Conservation (phyloP, 768 basidiomycete genomes). For the Tephrocybe rancida region DNA sequence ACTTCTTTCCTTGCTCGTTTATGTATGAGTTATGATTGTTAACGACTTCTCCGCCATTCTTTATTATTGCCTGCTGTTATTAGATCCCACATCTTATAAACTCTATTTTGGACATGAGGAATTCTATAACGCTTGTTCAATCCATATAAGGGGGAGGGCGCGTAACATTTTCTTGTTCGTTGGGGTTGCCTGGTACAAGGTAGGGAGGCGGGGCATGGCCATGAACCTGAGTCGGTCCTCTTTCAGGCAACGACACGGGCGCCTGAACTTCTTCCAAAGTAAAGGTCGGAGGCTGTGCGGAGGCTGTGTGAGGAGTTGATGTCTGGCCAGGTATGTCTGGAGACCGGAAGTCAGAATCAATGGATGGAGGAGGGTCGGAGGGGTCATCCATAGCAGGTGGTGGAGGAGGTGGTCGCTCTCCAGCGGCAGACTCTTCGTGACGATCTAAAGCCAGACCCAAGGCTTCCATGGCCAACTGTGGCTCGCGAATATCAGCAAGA, state of each 20-base stretch:
- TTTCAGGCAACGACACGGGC: constrained; percentile 30
- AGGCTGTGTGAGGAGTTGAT: constrained; percentile 33
- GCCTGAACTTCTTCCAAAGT: constrained; percentile 30
- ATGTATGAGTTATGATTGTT: constrained; percentile 23
- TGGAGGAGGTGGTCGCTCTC: constrained; percentile 65
- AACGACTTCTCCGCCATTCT: constrained; percentile 26
- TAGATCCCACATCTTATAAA: background rate
- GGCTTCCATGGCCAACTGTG: constrained; percentile 56
- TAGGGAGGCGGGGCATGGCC: constrained; percentile 82
- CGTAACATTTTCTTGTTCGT: constrained; percentile 53
- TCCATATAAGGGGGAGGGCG: constrained; percentile 69
- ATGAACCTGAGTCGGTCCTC: constrained; percentile 40
- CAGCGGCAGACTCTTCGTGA: constrained; percentile 38
- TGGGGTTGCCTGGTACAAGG: constrained; percentile 53
- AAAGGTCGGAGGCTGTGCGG: constrained; percentile 32
- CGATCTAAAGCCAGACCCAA: constrained; percentile 62
- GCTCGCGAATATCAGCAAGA: constrained; percentile 58
- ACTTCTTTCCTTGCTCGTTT: constrained; percentile 13
- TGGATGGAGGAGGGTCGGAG: constrained; percentile 85
- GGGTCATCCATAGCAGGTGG: constrained; percentile 87
- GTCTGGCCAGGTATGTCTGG: constrained; percentile 39
- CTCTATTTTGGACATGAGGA: background rate
- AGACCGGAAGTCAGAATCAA: constrained; percentile 75
- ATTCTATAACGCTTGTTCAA: constrained; percentile 25
- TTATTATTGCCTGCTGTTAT: constrained; percentile 13